A percentile compares a stretch with the other conserved stretches of the same genome.
phyloP scores from a whole-genome alignment of 139 green algal species.

The Auxenochlorella pyrenoidosa region DNA sequence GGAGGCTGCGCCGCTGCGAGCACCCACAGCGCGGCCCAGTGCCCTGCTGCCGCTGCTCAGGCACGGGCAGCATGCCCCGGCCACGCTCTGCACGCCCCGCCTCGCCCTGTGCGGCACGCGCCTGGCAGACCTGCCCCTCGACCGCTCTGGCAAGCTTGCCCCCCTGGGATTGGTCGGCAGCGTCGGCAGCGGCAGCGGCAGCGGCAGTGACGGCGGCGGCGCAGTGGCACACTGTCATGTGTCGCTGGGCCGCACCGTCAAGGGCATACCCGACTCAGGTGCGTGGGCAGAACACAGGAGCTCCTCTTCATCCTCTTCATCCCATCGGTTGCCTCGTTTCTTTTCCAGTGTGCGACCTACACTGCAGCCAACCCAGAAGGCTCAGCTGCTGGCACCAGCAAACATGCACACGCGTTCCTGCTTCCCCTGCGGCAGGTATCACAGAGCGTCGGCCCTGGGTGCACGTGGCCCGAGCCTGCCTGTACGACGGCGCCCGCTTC shows the following conservation, averaged over 20 bases:
- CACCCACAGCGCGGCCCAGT: not conserved
- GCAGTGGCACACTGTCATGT: constrained; percentile 20
- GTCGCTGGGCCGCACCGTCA: not conserved
- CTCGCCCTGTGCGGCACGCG: not conserved
- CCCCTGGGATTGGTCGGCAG: not conserved
- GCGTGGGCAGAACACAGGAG: too few species aligned
- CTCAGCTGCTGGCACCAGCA: too few species aligned
- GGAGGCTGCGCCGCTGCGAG: not conserved
- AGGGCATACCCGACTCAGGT: constrained; percentile 13
- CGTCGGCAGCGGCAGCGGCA: not conserved
- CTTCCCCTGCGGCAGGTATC: not conserved
- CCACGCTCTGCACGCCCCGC: not conserved
- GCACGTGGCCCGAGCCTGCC: not conserved
- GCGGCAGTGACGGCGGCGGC: not conserved
- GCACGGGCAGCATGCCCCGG: not conserved
- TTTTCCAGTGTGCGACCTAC: too few species aligned
- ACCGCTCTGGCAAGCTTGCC: not conserved
- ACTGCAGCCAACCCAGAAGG: too few species aligned
- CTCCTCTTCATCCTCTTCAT: too few species aligned
- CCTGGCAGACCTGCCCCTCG: not conserved
- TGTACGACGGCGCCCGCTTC: constrained; percentile 31
- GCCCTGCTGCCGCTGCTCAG: constrained; percentile 19
- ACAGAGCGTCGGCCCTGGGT: not conserved
- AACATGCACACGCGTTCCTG: too few species aligned
- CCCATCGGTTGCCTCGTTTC: too few species aligned